Percentiles rank a stretch among this genome's conserved stretches.
Evolutionary conservation across 2,329 filamentous ascomycete species (phyloP).

Genomic region (Ceratocystis cubensis): DNA sequence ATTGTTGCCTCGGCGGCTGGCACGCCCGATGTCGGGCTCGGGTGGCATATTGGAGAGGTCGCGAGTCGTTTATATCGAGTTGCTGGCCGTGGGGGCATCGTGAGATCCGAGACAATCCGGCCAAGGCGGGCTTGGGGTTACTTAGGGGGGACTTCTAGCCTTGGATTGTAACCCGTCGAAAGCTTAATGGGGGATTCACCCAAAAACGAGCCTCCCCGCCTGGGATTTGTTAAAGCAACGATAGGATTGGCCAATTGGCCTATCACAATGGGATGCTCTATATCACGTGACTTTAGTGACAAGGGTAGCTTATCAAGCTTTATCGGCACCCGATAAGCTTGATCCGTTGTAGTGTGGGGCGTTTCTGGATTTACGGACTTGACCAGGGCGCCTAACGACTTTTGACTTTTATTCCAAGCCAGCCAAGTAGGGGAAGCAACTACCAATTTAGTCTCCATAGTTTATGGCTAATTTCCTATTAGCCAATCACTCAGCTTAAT

Average conservation of each 20-base stretch:
- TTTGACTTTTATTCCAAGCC: too few species aligned
- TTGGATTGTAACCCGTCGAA: not conserved
- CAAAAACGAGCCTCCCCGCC: not conserved
- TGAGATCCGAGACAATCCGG: not conserved
- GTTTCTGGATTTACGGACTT: not conserved
- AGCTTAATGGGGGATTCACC: not conserved
- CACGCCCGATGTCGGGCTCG: not conserved
- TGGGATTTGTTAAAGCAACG: not conserved
- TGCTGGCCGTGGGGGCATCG: conserved; percentile 15
- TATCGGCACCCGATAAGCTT: not conserved
- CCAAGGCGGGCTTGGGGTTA: not conserved
- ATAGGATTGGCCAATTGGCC: not conserved
- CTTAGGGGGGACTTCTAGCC: not conserved
- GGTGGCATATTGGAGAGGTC: not conserved
- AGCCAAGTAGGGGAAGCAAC: too few species aligned
- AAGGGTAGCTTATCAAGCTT: not conserved
- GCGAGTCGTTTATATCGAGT: not conserved
- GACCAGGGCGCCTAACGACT: too few species aligned
- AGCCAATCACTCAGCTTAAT: too few species aligned
- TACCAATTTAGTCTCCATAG: too few species aligned
- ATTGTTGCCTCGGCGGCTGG: not conserved
- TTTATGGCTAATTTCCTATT: too few species aligned
- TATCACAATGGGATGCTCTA: not conserved
- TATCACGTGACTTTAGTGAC: not conserved
- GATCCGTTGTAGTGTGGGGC: not conserved